Conservation (phyloP, 768 basidiomycete genomes). For the Boletus barrowsii region DNA sequence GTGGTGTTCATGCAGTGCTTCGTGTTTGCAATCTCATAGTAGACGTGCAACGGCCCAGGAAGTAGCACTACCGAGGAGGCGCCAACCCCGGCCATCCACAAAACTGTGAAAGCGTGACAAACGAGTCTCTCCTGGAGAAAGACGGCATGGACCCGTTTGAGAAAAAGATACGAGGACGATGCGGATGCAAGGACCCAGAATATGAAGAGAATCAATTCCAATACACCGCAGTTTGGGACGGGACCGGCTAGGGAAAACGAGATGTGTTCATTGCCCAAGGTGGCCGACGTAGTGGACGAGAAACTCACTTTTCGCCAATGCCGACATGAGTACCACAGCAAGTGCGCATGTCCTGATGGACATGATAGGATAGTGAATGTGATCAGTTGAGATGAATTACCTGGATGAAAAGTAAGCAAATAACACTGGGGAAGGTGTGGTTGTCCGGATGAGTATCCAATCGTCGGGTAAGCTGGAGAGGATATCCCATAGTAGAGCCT, state of each 20-base stretch:
- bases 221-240: slow-evolving; percentile 15
- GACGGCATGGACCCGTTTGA: slow-evolving; percentile 37
- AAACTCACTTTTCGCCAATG: slow-evolving; percentile 19
- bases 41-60: slow-evolving; percentile 20
- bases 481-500: slow-evolving; percentile 28
- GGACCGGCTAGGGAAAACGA: slow-evolving; percentile 19
- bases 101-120: slow-evolving; percentile 21
- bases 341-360: slow-evolving; percentile 17
- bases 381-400: slow-evolving; percentile 1
- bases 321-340: slow-evolving; percentile 14
- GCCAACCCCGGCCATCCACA: slow-evolving; percentile 34
- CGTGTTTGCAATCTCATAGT: slow-evolving; percentile 32
- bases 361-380: slow-evolving; percentile 1
- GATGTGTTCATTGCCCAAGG: neutral
- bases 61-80: slow-evolving; percentile 25
- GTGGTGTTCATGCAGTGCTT: slow-evolving; percentile 28
- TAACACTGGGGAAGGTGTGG: slow-evolving; percentile 12
- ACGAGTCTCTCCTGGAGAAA: slow-evolving; percentile 23
- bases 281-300: neutral
- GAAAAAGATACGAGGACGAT: slow-evolving; percentile 36
- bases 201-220: slow-evolving; percentile 14
- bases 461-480: slow-evolving; percentile 23
- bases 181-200: slow-evolving; percentile 22
- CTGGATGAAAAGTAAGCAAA: slow-evolving; percentile 25
- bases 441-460: slow-evolving; percentile 15